Evolutionary conservation across 1,139 yeast genomes (phyloP).

Genomic region (Pichia sp.): DNA sequence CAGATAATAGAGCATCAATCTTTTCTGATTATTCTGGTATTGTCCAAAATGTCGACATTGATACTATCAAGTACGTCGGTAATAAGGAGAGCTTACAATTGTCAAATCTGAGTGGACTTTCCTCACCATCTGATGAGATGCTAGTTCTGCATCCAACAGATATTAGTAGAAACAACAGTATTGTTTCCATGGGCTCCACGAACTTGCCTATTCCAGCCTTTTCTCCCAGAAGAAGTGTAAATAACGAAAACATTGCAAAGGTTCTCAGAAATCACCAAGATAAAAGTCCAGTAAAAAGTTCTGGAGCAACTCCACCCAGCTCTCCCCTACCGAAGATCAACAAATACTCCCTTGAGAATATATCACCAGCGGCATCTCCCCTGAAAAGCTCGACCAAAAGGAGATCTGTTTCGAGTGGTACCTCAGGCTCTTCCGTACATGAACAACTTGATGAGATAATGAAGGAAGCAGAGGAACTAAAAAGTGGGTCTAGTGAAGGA

Average conservation of each 20-base stretch:
- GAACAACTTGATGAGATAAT: conserved; percentile 25
- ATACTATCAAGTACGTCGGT: conserved; percentile 35
- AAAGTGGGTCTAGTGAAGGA: conserved; percentile 16
- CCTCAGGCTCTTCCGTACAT: conserved; percentile 8
- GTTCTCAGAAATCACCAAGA: conserved; percentile 5
- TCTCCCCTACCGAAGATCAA: conserved; percentile 12
- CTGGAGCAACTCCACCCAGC: conserved; percentile 10
- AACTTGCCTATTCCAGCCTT: conserved; percentile 1
- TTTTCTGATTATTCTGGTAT: conserved; percentile 40
- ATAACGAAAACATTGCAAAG: conserved; percentile 5
- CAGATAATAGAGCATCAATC: conserved; percentile 33
- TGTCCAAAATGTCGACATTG: conserved; percentile 36
- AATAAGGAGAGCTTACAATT: conserved; percentile 16
- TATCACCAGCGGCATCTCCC: conserved; percentile 5
- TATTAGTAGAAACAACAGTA: neutral
- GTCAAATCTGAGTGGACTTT: conserved; percentile 4
- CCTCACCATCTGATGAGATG: conserved; percentile 4
- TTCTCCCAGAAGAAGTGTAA: neutral
- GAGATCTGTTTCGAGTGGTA: conserved; percentile 4
- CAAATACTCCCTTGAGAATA: neutral
- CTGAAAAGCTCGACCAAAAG: conserved; percentile 1
- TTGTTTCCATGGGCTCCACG: neutral
- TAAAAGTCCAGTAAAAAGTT: conserved; percentile 5
- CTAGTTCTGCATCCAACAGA: neutral
- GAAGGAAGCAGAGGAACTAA: conserved; percentile 25